Base-by-base conservation (phyloP, 164 flowering plant species). In the Vitis labrusca region DNA sequence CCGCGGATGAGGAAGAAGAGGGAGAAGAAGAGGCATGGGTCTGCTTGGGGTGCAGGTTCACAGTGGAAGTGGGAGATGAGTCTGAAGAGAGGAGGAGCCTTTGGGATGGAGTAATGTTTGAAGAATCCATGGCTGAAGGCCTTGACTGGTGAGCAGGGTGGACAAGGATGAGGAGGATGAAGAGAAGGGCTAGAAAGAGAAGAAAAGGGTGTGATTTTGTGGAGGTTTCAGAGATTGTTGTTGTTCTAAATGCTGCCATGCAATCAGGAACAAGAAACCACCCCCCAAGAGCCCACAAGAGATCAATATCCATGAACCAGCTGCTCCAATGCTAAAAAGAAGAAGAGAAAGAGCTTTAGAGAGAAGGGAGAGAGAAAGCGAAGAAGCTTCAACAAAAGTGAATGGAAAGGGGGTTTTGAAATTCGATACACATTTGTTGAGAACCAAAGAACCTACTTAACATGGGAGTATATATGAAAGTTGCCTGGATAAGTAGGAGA, bases 301-400 rank as follows among this genome's bases (percentile, higher is more conserved):
- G 85, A 83, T 86, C 93, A 88, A 85, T 84, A 88, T 88, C 94
- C 97, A 91, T 91, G 75, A 89, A 91, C 91, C 86, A 82, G 75
- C 61, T 59, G 71, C 80, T 67, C 77, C 75, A 67, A 67, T 68
- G 72, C 81, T 73, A 66, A 30, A 37, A 61, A 67, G 72, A 64
- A 66, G 70, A 57, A 23, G 23, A 58, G n/a, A 60, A 56, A 32
- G 71, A 65, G 64, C 63, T 59, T 59, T 71, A 68, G 55, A 69
- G 67, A 62, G 79, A 78, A 71, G 19, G 9, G 30, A 58, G 51
- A 59, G 59, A 19, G 53, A 4, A 56, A 50, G 54, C 72, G 72
- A 27, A 76, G 82, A 76, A 78, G 84, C 72, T 81, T 84, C 78
- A 74, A 63, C 58, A 66, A 74, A 82, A 79, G 82, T 71, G 67